Evolutionary conservation across 352 stramenopile species (phyloP), one percentile per base, ranked within the genome.

Genomic region (Elongisporangium anandrum): DNA sequence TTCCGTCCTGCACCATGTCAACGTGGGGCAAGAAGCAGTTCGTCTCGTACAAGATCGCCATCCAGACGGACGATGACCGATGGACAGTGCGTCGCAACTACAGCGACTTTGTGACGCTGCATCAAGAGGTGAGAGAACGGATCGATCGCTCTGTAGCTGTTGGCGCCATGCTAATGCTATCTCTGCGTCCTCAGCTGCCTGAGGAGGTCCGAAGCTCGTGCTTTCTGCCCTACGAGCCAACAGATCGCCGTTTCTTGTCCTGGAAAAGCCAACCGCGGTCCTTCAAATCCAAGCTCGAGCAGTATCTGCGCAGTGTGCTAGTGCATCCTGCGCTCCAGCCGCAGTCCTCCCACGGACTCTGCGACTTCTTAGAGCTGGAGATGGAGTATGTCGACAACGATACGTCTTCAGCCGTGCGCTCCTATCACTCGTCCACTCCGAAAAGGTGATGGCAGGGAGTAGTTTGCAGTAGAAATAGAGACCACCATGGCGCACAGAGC

Each of bases 311-410:
- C 23, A 60, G 76, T 26, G 77, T 90, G 51, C 66, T 92, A 3
- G 66, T 60, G 48, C 68, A 87, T 41, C 72, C 69, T 2, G 70
- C 66, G 41, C 65, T 90, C 34, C 76, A 83, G 54, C 74, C 79
- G 6, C 71, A 84, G 45, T 57, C 77, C 10, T 87, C 67, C 9
- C 76, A 83, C 56, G 78, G 73, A 20, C 65, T 92, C 7, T 92
- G 81, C 39, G 81, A 92, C 50, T 92, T 92, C 22, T 60, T 92
- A 13, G 81, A 92, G 15, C 80, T 92, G 74, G 81, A 89, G 26
- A 60, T 54, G n/a, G 53, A 20, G 13, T 29, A 13, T 13, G 29
- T 53, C 16, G 7, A 51, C 39, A 58, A 63, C 17, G 34, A 45
- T 52, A 7, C 20, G 20, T 45, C 50, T n/a, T 56, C 24, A 38